Evolutionary conservation across 192 early-diverging fungal genomes (phyloP), one percentile per base, ranked within the genome.

Genomic region (Entomortierella lignicola): DNA sequence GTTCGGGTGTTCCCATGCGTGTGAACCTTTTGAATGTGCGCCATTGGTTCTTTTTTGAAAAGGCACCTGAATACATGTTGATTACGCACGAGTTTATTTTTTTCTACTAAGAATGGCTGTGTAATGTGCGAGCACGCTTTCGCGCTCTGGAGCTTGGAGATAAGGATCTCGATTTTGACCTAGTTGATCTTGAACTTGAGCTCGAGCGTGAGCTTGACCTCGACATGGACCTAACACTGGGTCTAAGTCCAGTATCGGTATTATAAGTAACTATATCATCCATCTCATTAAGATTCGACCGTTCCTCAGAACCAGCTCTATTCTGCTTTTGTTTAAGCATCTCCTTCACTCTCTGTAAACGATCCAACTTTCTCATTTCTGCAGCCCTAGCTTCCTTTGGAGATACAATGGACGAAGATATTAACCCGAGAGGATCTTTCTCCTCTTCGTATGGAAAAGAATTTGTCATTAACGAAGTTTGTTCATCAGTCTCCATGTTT

Each of bases 271-370:
- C 26, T 10, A 7, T 54, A 54, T 54, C 26, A 26, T 26, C 26
- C 3, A 8, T 8, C 4, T 25, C 26, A 54, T 30, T 26, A 54
- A 17, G 23, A 26, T 15, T 23, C 17, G 21, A n/a, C 15, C 47
- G 47, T 17, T 50, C 47, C 47, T n/a, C 34, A 17, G 25, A 37
- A 12, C 2, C 29, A 18, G 21, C 32, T 26, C 30, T 44, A 31
- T 62, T 65, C 6, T 69, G 66, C 39, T 64, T 79, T 42, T 60
- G 39, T 15, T 53, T 31, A 12, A 79, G 51, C 48, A 79, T n/a
- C n/a, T 64, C 75, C 47, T 53, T 68, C 5, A 79, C 63, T 39
- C 67, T 31, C 39, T 79, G 75, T 12, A 79, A 48, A 21, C 75
- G 52, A 32, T 69, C 75, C 8, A 66, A 47, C 30, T 50, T 51